Base-by-base conservation (phyloP, 2,329 filamentous ascomycete genomes). In the Talaromyces islandicus region DNA sequence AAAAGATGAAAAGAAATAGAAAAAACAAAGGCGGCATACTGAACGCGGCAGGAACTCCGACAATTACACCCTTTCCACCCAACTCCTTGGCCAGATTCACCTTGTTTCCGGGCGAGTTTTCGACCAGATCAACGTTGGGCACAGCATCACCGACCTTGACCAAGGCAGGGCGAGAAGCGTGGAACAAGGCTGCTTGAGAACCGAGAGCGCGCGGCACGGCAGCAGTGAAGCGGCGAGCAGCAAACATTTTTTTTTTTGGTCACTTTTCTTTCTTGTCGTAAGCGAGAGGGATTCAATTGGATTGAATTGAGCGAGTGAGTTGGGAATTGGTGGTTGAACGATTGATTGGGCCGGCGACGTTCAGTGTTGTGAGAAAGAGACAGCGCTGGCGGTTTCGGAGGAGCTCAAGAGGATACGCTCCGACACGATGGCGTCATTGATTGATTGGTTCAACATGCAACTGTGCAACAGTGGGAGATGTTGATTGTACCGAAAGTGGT, bases 41-140 rank as follows among this genome's bases (percentile, higher is more conserved):
- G 77, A 91, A 93, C 59, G 90, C 90, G 56, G 88, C 90, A 1
- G 91, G 91, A 30, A 94, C 89, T 64, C 91, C 91, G 66, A 97
- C 83, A 71, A 97, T 88, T 68, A 97, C 77, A 60, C 90, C 91
- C 71, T 91, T 89, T 64, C 85, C 86, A 64, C 81, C 81, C 63
- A 95, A 83, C 79, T 95, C 91, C 64, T 88, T 83, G 67, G 89
- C 85, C 62, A 97, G 83, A 77, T 91, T 93, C 75, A 97, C 86
- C 77, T 92, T 94, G 83, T 92, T 95, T 63, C 90, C 91, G 0
- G 93, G 93, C n/a, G 89, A 92, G 77, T 85, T 83, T 78, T 97
- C 90, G 65, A 87, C 88, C 67, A 96, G 83, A 65, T 92, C 86
- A 60, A 93, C 78, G 75, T 86, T 78, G 51, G 93, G 94, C 59